Base-by-base conservation (phyloP, 2,329 filamentous ascomycete species). In the Exophiala aquamarina region DNA sequence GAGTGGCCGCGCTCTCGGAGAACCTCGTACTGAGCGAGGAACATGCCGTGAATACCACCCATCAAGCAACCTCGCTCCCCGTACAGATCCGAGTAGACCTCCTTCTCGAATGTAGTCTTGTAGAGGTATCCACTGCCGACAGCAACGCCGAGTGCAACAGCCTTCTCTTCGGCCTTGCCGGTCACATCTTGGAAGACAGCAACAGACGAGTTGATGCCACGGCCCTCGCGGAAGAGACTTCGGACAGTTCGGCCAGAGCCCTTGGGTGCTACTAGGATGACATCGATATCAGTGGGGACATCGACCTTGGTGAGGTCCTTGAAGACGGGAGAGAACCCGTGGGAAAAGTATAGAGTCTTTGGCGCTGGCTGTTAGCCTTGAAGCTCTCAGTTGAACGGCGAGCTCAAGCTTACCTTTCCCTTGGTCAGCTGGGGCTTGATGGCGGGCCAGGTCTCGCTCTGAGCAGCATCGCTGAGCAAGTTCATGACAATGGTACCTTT, bases 41-140 rank as follows among this genome's bases (percentile, higher is more conserved):
- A 98, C 93, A 98, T 98, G 71, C 93, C 93, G 83, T 98, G 93
- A 76, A 98, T 98, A 75, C 93, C 93, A 65, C 93, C 93, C 93
- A 98, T 98, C 67, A 98, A 81, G 85, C 93, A 98, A 71, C 93
- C 93, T 78, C 93, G 91, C 87, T 98, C 93, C 75, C 93, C 93
- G 81, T 98, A 98, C 62, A 98, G 86, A 77, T 97, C 93, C 56
- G 90, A 96, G 87, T 95, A 95, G 70, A 98, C 93, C 81, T 98
- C 93, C 87, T 98, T 98, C 84, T 98, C 87, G 69, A 98, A 98
- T 71, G 93, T 98, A 70, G 93, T 98, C 87, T 97, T 88, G 84
- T 98, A 98, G 64, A 98, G 88, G 83, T 98, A 98, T 68, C 93
- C 93, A 66, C 86, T 90, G 72, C 92, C 93, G 70, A 98, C 87